Evolutionary conservation across 2,329 filamentous ascomycete species (phyloP).

Genomic region (Emericellopsis atlantica): DNA sequence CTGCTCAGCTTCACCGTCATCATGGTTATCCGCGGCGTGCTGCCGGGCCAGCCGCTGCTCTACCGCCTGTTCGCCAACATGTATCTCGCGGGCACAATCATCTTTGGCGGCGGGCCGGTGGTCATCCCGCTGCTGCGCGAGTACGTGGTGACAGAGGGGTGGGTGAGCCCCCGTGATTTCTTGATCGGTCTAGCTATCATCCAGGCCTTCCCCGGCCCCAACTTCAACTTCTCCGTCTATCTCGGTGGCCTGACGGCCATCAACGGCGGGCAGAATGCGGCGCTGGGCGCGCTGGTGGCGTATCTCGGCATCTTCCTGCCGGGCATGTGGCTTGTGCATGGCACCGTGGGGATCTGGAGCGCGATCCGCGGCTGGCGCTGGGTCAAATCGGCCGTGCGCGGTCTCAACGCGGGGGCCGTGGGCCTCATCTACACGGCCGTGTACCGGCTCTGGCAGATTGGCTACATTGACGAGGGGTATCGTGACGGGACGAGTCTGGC

Average conservation of each 20-base stretch:
- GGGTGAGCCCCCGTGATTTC: conserved; percentile 60
- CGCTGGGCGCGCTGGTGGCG: conserved; percentile 30
- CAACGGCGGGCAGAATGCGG: conserved; percentile 18
- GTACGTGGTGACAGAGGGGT: conserved; percentile 53
- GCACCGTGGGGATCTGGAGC: conserved; percentile 38
- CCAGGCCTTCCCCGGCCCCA: conserved; percentile 49
- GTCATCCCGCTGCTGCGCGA: conserved; percentile 51
- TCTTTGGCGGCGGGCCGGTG: conserved; percentile 52
- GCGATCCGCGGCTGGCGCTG: conserved; percentile 26
- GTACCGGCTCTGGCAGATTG: conserved; percentile 46
- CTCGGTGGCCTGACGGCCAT: conserved; percentile 35
- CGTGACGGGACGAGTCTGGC: conserved; percentile 34
- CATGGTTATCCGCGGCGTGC: conserved; percentile 35
- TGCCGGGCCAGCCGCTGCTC: conserved; percentile 25
- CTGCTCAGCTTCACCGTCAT: conserved; percentile 42
- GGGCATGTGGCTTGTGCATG: conserved; percentile 30
- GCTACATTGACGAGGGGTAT: conserved; percentile 34
- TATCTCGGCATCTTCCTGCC: conserved; percentile 36
- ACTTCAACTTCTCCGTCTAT: conserved; percentile 39
- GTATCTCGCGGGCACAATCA: conserved; percentile 60
- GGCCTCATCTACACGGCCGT: conserved; percentile 49
- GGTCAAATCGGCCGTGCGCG: conserved; percentile 26
- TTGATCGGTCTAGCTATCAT: conserved; percentile 60
- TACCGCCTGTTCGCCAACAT: conserved; percentile 59
- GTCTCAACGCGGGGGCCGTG: conserved; percentile 44